Conservation (phyloP, 441 rosid genomes). For the Mallotus repandus region DNA sequence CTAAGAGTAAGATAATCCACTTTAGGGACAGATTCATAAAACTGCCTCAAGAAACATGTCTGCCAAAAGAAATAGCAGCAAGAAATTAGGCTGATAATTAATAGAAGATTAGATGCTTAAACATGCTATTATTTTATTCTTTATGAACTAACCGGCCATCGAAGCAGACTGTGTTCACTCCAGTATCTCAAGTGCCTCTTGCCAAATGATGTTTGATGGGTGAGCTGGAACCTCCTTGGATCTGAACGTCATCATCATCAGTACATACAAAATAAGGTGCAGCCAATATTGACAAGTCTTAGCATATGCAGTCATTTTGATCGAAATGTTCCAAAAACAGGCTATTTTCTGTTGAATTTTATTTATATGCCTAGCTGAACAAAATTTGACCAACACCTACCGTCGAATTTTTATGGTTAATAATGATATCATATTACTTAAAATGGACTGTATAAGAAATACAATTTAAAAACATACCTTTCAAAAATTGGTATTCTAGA, state of each 20-base stretch:
- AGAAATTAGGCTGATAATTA: neutral
- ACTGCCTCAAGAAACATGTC: conserved; percentile 59
- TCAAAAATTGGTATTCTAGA: conserved; percentile 39
- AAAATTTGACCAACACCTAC: neutral
- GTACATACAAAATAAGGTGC: neutral
- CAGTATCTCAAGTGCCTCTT: conserved; percentile 46
- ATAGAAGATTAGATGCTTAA: neutral
- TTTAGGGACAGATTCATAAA: conserved; percentile 56
- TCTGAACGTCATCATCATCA: conserved; percentile 26
- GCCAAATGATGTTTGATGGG: conserved; percentile 61
- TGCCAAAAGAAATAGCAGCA: conserved; percentile 17
- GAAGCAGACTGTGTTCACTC: conserved; percentile 40
- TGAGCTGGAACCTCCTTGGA: conserved; percentile 48
- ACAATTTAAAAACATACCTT: conserved; percentile 24
- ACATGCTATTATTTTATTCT: neutral
- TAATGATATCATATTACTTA: no score
- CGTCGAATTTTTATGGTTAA: no score
- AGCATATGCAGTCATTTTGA: no score
- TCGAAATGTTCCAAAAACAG: no score
- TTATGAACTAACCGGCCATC: conserved; percentile 43
- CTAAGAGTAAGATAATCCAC: conserved; percentile 65
- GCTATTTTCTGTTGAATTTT: no score
- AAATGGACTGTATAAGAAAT: no score
- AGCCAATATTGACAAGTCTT: neutral
- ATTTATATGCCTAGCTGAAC: no score